These are phyloP conservation scores for Gaertneriomyces semiglobifer DNA, from an alignment of 192 early-diverging fungal species.

Conservation along the genomic window DNA sequence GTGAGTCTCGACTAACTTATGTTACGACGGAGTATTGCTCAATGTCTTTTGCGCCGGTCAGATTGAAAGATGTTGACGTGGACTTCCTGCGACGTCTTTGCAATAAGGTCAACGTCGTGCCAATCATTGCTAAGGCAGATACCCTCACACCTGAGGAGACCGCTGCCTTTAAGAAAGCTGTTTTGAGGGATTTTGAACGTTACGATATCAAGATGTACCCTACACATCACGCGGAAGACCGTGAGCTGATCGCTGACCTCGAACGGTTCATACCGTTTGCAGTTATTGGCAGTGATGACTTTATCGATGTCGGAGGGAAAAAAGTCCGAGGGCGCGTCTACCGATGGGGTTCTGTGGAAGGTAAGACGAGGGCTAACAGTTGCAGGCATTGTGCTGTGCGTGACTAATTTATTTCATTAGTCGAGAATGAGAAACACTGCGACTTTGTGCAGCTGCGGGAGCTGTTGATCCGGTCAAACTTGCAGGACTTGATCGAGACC, in stretches of 20 bases:
- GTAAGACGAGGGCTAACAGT: conserved; percentile 27
- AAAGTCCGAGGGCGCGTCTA: conserved; percentile 89
- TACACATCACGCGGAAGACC: conserved; percentile 69
- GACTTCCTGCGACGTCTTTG: conserved; percentile 90
- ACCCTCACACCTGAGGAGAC: conserved; percentile 84
- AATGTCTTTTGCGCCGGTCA: conserved; percentile 5
- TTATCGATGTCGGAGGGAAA: conserved; percentile 77
- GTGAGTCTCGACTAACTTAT: conserved; percentile 9
- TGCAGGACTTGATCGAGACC: conserved; percentile 96
- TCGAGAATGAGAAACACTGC: conserved; percentile 94
- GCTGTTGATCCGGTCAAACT: conserved; percentile 83
- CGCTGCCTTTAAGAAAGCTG: conserved; percentile 80
- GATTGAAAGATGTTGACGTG: conserved; percentile 66
- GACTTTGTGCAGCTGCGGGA: conserved; percentile 95
- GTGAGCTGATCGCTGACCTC: conserved; percentile 59
- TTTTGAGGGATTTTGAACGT: conserved; percentile 60
- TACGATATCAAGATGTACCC: conserved; percentile 71
- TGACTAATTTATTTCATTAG: conserved; percentile 25
- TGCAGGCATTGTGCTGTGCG: neutral
- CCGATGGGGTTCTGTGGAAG: conserved; percentile 94
- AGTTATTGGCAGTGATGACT: conserved; percentile 88
- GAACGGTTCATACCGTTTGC: conserved; percentile 88
- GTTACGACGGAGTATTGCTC: neutral
- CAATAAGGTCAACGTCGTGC: conserved; percentile 91
- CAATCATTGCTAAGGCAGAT: conserved; percentile 93